A percentile compares a stretch with the other conserved stretches of the same genome.
phyloP scores from a whole-genome alignment of 2,329 filamentous ascomycete species.

The Cladosporium phlei region DNA sequence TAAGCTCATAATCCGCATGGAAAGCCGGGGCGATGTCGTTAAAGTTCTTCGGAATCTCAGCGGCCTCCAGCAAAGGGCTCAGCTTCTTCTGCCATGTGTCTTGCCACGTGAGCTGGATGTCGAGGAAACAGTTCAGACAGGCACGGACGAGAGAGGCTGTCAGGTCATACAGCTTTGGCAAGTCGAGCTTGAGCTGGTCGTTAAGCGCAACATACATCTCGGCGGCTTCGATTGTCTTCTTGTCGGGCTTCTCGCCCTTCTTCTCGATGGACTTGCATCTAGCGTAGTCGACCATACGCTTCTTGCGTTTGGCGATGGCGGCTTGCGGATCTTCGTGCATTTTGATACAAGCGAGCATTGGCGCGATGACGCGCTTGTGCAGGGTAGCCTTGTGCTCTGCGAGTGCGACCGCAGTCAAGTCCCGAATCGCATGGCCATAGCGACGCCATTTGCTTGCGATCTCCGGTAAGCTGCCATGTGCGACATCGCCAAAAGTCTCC shows the following conservation, averaged over 20 bases:
- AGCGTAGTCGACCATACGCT: slow-evolving; percentile 85
- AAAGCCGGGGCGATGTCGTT: slow-evolving; percentile 73
- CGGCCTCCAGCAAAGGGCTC: slow-evolving; percentile 64
- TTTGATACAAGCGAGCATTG: slow-evolving; percentile 72
- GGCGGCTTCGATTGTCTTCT: slow-evolving; percentile 75
- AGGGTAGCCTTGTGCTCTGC: slow-evolving; percentile 73
- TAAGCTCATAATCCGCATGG: slow-evolving; percentile 69
- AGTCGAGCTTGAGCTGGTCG: slow-evolving; percentile 85
- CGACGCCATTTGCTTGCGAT: slow-evolving; percentile 91
- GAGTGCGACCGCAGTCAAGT: slow-evolving; percentile 76
- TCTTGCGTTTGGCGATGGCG: slow-evolving; percentile 90
- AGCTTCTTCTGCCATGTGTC: slow-evolving; percentile 80
- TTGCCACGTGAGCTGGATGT: slow-evolving; percentile 80
- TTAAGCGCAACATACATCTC: slow-evolving; percentile 90
- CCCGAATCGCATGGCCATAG: slow-evolving; percentile 80
- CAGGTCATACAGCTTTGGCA: slow-evolving; percentile 74
- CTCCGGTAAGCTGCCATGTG: slow-evolving; percentile 70
- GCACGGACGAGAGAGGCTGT: slow-evolving; percentile 81
- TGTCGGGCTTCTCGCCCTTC: slow-evolving; percentile 77
- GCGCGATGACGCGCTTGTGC: slow-evolving; percentile 76
- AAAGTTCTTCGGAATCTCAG: slow-evolving; percentile 60
- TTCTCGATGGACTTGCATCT: slow-evolving; percentile 73
- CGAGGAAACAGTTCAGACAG: slow-evolving; percentile 76
- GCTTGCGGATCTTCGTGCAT: slow-evolving; percentile 78
- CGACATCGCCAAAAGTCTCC: slow-evolving; percentile 70